Percentiles rank a stretch among this genome's conserved stretches.
Evolutionary conservation across 805 yeast species (phyloP).

Genomic region (Yarrowia deformans): DNA sequence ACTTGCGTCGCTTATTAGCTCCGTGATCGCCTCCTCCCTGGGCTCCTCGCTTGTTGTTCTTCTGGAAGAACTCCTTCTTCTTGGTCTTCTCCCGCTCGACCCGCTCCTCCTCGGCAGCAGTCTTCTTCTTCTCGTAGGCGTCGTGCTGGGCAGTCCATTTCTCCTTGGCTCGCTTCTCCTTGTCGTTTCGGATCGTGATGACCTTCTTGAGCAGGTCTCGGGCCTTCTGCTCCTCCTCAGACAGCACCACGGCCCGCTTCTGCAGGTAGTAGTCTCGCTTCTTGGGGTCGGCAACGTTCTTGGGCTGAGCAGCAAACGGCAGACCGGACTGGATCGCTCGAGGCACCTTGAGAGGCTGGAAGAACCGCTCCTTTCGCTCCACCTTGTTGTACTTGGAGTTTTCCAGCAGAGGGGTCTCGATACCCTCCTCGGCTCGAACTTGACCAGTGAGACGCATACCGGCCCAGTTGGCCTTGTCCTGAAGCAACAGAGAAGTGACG

Average conservation of each 20-base stretch:
- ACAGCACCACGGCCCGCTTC: constrained; percentile 92
- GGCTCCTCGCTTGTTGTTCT: constrained; percentile 48
- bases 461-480: constrained; percentile 85
- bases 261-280: constrained; percentile 75
- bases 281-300: constrained; percentile 53
- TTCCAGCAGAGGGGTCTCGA: constrained; percentile 66
- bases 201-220: constrained; percentile 87
- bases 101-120: constrained; percentile 74
- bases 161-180: constrained; percentile 75
- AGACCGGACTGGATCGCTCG: constrained; percentile 73
- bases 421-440: constrained; percentile 76
- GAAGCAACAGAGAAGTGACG: constrained; percentile 83
- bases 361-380: constrained; percentile 82
- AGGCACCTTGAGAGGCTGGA: constrained; percentile 89
- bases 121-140: constrained; percentile 75
- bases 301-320: constrained; percentile 95
- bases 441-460: constrained; percentile 97
- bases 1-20: constrained; percentile 38
- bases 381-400: constrained; percentile 69
- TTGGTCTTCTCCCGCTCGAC: constrained; percentile 79
- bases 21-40: constrained; percentile 35
- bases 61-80: constrained; percentile 84
- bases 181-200: constrained; percentile 81
- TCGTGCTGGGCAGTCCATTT: constrained; percentile 79
- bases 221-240: constrained; percentile 93